Evolutionary conservation across 2,329 filamentous ascomycete genomes (phyloP).

Genomic region (Huntiella omanensis): DNA sequence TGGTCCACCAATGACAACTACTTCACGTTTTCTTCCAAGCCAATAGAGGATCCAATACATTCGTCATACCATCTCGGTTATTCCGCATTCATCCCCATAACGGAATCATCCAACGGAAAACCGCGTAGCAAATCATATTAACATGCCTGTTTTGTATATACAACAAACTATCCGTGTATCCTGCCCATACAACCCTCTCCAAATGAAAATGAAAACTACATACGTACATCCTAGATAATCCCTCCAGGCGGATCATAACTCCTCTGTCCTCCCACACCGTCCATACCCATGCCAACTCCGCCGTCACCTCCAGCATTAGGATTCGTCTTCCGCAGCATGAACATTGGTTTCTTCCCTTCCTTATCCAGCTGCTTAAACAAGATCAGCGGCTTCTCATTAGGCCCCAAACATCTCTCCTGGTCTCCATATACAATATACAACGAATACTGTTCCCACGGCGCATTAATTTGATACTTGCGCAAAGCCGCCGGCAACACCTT

Average conservation of each 20-base stretch:
- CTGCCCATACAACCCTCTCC: too few species aligned
- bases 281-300: conserved; percentile 32
- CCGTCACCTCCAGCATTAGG: conserved; percentile 27
- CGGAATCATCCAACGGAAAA: too few species aligned
- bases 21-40: too few species aligned
- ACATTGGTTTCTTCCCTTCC: conserved; percentile 97
- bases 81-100: too few species aligned
- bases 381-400: conserved; percentile 87
- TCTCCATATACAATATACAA: conserved; percentile 98
- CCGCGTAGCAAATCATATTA: too few species aligned
- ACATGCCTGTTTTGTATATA: too few species aligned
- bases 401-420: conserved; percentile 77
- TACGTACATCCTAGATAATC: conserved; percentile 28
- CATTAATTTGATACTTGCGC: conserved; percentile 96
- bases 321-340: conserved; percentile 68
- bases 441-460: conserved; percentile 92
- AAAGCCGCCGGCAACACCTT: conserved; percentile 90
- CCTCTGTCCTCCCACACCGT: conserved; percentile 25
- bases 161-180: too few species aligned
- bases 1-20: too few species aligned
- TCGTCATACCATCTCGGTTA: too few species aligned
- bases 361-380: conserved; percentile 94
- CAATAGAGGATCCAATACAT: too few species aligned
- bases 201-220: not conserved
- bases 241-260: conserved; percentile 40